phyloP scores from a whole-genome alignment of 352 stramenopile species.

The Globisporangium recalcitrans region DNA sequence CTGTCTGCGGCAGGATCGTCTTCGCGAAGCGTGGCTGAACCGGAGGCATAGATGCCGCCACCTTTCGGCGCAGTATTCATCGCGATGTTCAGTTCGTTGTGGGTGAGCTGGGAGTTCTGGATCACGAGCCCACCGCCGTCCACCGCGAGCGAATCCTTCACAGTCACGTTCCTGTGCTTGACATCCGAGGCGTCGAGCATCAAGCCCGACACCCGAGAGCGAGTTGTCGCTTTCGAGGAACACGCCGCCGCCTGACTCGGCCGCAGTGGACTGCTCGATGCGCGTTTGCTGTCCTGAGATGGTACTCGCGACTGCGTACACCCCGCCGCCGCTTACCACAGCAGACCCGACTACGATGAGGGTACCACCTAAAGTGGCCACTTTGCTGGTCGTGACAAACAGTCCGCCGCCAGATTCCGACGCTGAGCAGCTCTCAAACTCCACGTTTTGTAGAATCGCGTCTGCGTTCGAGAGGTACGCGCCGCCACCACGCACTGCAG shows the following conservation, averaged over 20 bases:
- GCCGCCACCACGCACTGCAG: conserved; percentile 17
- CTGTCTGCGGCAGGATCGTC: background rate
- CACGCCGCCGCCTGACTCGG: conserved; percentile 28
- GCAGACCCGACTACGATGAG: conserved; percentile 3
- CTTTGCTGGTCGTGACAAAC: conserved; percentile 1
- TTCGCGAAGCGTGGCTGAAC: conserved; percentile 1
- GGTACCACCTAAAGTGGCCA: background rate
- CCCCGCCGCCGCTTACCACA: conserved; percentile 15
- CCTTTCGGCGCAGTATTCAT: conserved; percentile 23
- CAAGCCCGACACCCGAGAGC: conserved; percentile 14
- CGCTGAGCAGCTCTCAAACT: conserved; percentile 6
- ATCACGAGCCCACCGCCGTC: conserved; percentile 31
- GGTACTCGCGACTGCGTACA: conserved; percentile 8
- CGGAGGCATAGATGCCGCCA: conserved; percentile 23
- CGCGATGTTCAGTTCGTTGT: conserved; percentile 21
- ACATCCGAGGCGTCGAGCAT: conserved; percentile 23
- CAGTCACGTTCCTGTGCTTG: conserved; percentile 21
- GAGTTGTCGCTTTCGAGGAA: conserved; percentile 15
- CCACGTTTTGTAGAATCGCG: background rate
- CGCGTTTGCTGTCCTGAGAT: conserved; percentile 5
- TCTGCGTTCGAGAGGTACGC: conserved; percentile 14
- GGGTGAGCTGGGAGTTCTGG: conserved; percentile 17
- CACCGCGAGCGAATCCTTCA: conserved; percentile 16
- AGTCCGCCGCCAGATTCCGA: conserved; percentile 17
- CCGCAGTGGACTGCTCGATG: conserved; percentile 3